These are phyloP conservation scores for Fusarium abutilonis DNA, from an alignment of 2,329 filamentous ascomycete species.

Conservation along the genomic window DNA sequence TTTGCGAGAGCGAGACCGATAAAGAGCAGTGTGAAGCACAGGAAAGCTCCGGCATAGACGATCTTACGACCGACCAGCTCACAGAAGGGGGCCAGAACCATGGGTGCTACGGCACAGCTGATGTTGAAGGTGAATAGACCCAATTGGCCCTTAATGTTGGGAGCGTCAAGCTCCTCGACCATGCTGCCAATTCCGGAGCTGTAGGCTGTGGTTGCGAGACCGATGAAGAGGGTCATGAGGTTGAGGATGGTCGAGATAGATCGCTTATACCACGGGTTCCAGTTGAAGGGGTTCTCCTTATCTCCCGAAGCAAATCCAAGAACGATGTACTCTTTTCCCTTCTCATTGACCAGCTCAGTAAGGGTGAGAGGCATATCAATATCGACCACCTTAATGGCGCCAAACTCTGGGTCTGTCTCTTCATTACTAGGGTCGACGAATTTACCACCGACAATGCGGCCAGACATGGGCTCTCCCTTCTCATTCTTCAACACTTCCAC, in stretches of 20 bases:
- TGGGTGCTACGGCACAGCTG: constrained; percentile 37
- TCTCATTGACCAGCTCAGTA: constrained; percentile 29
- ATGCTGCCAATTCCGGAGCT: constrained; percentile 38
- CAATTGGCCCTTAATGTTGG: constrained; percentile 35
- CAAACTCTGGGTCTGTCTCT: constrained; percentile 27
- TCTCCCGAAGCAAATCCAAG: constrained; percentile 37
- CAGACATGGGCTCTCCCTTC: constrained; percentile 22
- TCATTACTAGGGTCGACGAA: constrained; percentile 32
- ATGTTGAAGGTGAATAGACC: constrained; percentile 41
- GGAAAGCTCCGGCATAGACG: constrained; percentile 33
- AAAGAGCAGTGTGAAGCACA: constrained; percentile 38
- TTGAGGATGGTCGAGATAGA: constrained; percentile 39
- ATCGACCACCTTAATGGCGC: constrained; percentile 35
- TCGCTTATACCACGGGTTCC: constrained; percentile 41
- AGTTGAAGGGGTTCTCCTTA: constrained; percentile 40
- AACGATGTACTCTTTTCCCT: constrained; percentile 37
- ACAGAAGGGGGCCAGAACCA: constrained; percentile 35
- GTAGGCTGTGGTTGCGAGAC: constrained; percentile 37
- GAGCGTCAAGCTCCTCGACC: constrained; percentile 27
- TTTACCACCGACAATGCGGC: constrained; percentile 37
- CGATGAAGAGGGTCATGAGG: constrained; percentile 39
- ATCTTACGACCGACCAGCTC: constrained; percentile 37
- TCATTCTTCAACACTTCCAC: constrained; percentile 31
- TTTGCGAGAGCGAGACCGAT: constrained; percentile 35
- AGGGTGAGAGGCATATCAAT: constrained; percentile 37